phyloP scores from a whole-genome alignment of 106 monocot species.

The Allium cepa region DNA sequence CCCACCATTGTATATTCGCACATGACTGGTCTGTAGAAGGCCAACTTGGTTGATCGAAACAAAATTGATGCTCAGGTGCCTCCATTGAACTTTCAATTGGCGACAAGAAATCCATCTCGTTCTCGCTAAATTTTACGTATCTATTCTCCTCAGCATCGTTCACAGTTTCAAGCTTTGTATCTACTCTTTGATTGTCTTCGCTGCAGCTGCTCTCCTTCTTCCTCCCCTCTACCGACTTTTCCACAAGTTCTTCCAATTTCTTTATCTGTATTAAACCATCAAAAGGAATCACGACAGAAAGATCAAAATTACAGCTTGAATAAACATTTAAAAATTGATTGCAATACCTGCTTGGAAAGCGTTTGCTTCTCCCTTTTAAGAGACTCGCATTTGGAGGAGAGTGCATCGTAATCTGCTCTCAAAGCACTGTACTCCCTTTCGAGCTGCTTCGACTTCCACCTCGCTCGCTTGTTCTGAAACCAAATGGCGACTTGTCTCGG shows the following conservation, averaged over 20 bases:
- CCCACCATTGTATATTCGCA: constrained; percentile 40
- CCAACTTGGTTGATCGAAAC: constrained; percentile 18
- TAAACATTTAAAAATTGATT: not conserved
- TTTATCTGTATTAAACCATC: constrained; percentile 18
- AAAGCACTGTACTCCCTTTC: constrained; percentile 44
- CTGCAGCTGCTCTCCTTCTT: constrained; percentile 8
- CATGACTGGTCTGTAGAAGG: constrained; percentile 20
- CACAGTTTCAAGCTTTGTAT: constrained; percentile 4
- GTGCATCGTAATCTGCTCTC: constrained; percentile 34
- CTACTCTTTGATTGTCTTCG: not conserved
- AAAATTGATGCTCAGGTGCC: constrained; percentile 19
- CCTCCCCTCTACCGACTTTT: constrained; percentile 5
- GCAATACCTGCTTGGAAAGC: constrained; percentile 38
- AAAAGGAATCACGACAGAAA: not conserved
- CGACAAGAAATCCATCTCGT: not conserved
- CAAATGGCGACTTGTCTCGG: constrained; percentile 76
- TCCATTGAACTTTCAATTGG: not conserved
- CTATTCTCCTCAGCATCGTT: constrained; percentile 13
- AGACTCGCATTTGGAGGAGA: constrained; percentile 32
- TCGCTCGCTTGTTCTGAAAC: constrained; percentile 81
- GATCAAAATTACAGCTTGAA: not conserved
- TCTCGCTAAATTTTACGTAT: not conserved
- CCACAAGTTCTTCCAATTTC: constrained; percentile 30
- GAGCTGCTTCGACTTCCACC: constrained; percentile 78
- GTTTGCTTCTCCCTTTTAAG: constrained; percentile 40